Evolutionary conservation across 2,329 filamentous ascomycete species (phyloP).

Genomic region (Ophiostoma novo-ulmi): DNA sequence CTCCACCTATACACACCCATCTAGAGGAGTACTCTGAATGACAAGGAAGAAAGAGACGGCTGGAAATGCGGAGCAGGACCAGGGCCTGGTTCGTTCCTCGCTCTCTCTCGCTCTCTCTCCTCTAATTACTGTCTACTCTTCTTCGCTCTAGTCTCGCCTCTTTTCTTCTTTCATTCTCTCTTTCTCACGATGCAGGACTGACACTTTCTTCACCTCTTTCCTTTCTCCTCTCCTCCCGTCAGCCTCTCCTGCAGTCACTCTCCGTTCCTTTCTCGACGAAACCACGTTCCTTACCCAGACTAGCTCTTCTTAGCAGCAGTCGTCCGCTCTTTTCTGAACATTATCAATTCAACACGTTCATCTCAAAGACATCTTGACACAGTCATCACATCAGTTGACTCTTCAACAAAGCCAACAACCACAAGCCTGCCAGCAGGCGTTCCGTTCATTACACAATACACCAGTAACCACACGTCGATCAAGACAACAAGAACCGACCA

Average conservation of each 20-base stretch:
- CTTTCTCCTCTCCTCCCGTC: conserved; percentile 3
- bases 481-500: conserved; percentile 15
- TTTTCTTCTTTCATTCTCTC: conserved; percentile 11
- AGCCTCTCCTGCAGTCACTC: conserved; percentile 17
- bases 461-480: conserved; percentile 25
- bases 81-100: no score
- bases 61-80: no score
- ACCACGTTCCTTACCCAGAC: conserved; percentile 23
- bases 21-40: not conserved
- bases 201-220: conserved; percentile 14
- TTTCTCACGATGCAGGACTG: conserved; percentile 22
- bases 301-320: conserved; percentile 21
- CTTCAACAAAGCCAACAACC: conserved; percentile 6
- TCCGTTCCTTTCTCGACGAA: conserved; percentile 18
- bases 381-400: conserved; percentile 27
- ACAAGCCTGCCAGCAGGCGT: conserved; percentile 52
- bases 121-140: not conserved
- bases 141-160: not conserved
- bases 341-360: not conserved
- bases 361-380: not conserved
- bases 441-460: conserved; percentile 46
- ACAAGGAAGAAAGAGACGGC: not conserved
- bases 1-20: not conserved
- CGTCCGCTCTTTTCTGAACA: conserved; percentile 25
- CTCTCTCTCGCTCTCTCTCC: conserved; percentile 1